Evolutionary conservation across 169 alveolate species (phyloP), one percentile per base, ranked within the genome.

Genomic region (Amoebophrya sp.): DNA sequence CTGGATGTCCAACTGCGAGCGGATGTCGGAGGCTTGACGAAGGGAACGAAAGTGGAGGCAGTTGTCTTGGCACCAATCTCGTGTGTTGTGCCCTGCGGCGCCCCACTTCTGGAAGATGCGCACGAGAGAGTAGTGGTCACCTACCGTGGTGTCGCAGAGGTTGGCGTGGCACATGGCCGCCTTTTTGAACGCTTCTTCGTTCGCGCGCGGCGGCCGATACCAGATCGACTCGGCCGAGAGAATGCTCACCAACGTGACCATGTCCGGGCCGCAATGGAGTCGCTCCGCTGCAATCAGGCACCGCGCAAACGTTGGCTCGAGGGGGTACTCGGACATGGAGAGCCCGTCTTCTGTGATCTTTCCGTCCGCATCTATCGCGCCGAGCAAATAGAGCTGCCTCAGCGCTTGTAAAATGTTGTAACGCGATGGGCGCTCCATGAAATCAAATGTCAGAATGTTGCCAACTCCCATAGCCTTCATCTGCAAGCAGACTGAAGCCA

Each of bases 381-480:
- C 98, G 95, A 95, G 96, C 96, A 94, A 96, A 94, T 95, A 98
- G 54, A 98, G 95, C 89, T n/a, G 39, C 40, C n/a, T 33, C 89
- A 77, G 40, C 33, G 33, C 40, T 36, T 89, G 89, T 54, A 92
- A 90, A 83, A 92, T 36, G 3, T 91, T 90, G 12, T 40, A 77
- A 34, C 92, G 93, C 33, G 99, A 98, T 24, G 99, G 99, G 1
- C 99, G 99, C 96, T 99, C 99, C 98, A 99, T 98, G 94, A 99
- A 98, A 95, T 98, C 99, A 94, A 99, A 99, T 89, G 97, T 97
- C 90, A 98, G 95, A 77, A 99, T 94, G 93, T 98, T 96, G 78
- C 98, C 97, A n/a, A 92, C 89, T 89, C 99, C 98, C 91, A 99
- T 95, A 89, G 99, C 90, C 95, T 99, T 99, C 91, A 99, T 96